These are phyloP conservation scores for Calonectria ilicicola DNA, from an alignment of 2,329 filamentous ascomycete species.

Conservation along the genomic window DNA sequence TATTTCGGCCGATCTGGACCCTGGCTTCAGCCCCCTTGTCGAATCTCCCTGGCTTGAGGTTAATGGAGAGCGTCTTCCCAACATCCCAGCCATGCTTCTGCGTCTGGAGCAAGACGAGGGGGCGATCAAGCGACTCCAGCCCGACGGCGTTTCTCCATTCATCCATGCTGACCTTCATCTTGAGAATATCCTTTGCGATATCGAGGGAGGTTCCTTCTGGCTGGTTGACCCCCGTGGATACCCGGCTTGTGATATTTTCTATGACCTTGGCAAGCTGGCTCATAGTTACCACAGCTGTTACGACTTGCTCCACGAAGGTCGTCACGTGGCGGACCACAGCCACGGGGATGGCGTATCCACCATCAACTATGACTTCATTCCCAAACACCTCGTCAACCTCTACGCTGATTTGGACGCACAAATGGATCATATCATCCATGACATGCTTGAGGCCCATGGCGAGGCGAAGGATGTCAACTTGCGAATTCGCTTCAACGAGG, in stretches of 20 bases:
- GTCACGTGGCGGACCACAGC: neutral
- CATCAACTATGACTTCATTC: neutral
- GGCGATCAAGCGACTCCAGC: slow-evolving; percentile 6
- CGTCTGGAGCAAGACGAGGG: slow-evolving; percentile 6
- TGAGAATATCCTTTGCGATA: slow-evolving; percentile 10
- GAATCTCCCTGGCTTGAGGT: slow-evolving; percentile 6
- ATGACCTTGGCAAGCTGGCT: slow-evolving; percentile 5
- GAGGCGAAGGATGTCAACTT: slow-evolving; percentile 9
- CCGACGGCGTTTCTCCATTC: slow-evolving; percentile 4
- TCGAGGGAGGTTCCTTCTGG: neutral
- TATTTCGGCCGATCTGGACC: slow-evolving; percentile 8
- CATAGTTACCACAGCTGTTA: slow-evolving; percentile 14
- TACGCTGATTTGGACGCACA: neutral
- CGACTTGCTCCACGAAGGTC: slow-evolving; percentile 5
- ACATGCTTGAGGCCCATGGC: slow-evolving; percentile 1
- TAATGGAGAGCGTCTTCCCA: slow-evolving; percentile 1
- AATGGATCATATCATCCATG: neutral
- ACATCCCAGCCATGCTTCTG: slow-evolving; percentile 7
- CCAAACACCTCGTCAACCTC: neutral
- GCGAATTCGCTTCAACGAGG: slow-evolving; percentile 10
- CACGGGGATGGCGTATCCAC: neutral
- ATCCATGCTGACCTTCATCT: slow-evolving; percentile 11
- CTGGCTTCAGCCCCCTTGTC: neutral
- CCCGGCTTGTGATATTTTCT: slow-evolving; percentile 11
- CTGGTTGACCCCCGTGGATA: slow-evolving; percentile 4